Base-by-base conservation (phyloP, 768 basidiomycete species). In the Lentinula guzmanii region DNA sequence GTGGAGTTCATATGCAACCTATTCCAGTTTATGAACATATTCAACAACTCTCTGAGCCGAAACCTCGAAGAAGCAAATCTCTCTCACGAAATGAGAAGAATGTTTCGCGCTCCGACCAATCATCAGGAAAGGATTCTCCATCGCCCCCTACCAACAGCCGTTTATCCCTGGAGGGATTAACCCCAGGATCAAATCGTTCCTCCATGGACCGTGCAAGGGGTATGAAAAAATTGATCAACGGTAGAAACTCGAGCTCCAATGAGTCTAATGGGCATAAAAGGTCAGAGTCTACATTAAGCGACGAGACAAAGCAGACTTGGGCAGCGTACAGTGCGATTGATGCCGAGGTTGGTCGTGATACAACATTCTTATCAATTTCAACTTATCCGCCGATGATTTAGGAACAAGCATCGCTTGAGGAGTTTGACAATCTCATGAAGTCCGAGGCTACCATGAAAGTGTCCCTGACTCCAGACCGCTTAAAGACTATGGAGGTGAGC, bases 371-470 rank as follows among this genome's bases (percentile, higher is more conserved):
- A 24, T 24, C 8, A 7, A 24, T 53, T 15, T 5, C 8, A 37
- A 8, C 6, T 52, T 55, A n/a, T 69, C 56, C 62, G 46, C 59
- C 53, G 55, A 63, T 64, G 43, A 65, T 60, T 57, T 55, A 54
- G 90, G 85, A 83, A 86, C 70, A 70, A 70, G 76, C 64, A 71
- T 82, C 72, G 67, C 78, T 84, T 60, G 87, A 90, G 64, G 91
- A 96, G 71, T 98, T 98, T 72, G 95, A 98, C 73, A 87, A 93
- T 72, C 78, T 98, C 73, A 89, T 98, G 86, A 86, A 85, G 56
- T 93, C 91, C 62, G 85, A 89, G 62, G 81, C 89, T 61, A 98
- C 95, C 18, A 91, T 97, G 90, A 97, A 93, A 71, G 87, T 98
- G 67, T 96, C 94, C 45, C 81, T 97, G 64, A 98, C 95, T 37